A percentile compares a stretch with the other conserved stretches of the same genome.
phyloP scores from a whole-genome alignment of 805 yeast genomes.

The Brettanomyces anomalus region DNA sequence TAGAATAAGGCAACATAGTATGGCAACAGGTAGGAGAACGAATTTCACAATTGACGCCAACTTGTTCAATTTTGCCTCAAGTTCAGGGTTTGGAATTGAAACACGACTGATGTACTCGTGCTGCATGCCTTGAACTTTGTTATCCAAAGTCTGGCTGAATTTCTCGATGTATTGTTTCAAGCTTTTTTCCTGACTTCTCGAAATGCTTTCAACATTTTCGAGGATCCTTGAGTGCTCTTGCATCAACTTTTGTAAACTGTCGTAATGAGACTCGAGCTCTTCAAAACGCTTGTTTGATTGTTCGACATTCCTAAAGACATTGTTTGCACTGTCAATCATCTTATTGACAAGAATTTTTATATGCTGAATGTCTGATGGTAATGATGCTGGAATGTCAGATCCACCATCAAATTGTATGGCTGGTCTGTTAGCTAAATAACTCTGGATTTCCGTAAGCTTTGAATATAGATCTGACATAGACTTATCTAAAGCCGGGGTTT shows the following conservation, averaged over 20 bases:
- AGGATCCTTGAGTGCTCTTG: slow-evolving; percentile 8
- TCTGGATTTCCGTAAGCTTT: neutral
- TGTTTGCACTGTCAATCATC: slow-evolving; percentile 4
- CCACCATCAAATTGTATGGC: neutral
- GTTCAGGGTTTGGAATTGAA: neutral
- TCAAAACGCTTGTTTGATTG: slow-evolving; percentile 3
- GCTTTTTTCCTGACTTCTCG: slow-evolving; percentile 8
- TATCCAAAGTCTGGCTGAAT: slow-evolving; percentile 4
- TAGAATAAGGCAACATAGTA: slow-evolving; percentile 32
- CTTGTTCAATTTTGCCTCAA: slow-evolving; percentile 1
- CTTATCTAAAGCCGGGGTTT: slow-evolving; percentile 3
- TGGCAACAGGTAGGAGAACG: slow-evolving; percentile 29
- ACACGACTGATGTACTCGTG: neutral
- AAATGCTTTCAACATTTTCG: slow-evolving; percentile 8
- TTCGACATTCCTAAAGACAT: slow-evolving; percentile 2
- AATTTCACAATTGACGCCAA: slow-evolving; percentile 12
- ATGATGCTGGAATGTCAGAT: neutral
- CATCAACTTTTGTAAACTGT: slow-evolving; percentile 6
- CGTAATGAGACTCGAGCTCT: slow-evolving; percentile 2
- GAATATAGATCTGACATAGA: neutral
- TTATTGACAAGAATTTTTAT: slow-evolving; percentile 4
- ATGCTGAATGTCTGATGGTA: neutral
- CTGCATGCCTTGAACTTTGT: slow-evolving; percentile 5
- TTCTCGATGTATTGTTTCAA: neutral
- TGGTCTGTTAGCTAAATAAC: neutral